These are phyloP conservation scores for Coemansia sp. DNA, from an alignment of 371 early-diverging fungal genomes.

Conservation along the genomic window DNA sequence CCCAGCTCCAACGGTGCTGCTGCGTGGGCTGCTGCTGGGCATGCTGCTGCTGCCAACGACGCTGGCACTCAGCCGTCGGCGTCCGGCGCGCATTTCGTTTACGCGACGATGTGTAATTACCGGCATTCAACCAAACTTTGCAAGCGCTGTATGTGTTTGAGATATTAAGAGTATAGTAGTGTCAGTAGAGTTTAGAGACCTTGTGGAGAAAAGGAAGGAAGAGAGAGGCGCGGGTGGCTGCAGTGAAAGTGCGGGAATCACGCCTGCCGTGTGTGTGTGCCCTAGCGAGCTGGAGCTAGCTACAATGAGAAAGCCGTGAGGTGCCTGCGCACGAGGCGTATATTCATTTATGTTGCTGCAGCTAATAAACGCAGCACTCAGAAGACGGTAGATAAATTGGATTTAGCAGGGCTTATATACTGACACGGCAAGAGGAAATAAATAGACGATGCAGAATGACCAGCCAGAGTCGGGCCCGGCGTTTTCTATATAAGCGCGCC, in stretches of 20 bases:
- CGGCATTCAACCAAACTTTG: slow-evolving; percentile 17
- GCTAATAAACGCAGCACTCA: neutral
- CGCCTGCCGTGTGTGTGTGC: neutral
- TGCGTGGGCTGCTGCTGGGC: slow-evolving; percentile 12
- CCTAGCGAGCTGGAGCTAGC: neutral
- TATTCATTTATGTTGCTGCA: slow-evolving; percentile 10
- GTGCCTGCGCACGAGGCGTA: slow-evolving; percentile 9
- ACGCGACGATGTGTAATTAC: slow-evolving; percentile 48
- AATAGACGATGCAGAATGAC: neutral
- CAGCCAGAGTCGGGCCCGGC: neutral
- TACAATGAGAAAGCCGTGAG: neutral
- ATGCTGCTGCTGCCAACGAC: slow-evolving; percentile 20
- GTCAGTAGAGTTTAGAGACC: neutral
- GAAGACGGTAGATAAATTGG: neutral
- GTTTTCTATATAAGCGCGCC: neutral
- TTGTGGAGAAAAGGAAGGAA: neutral
- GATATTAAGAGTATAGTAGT: neutral
- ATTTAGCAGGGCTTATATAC: too few species aligned
- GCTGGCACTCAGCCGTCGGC: slow-evolving; percentile 49
- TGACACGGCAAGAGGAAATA: too few species aligned
- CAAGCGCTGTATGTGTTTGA: neutral
- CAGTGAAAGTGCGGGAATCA: slow-evolving; percentile 16
- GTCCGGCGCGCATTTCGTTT: slow-evolving; percentile 45
- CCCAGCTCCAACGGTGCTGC: neutral
- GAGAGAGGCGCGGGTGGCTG: slow-evolving; percentile 10